Evolutionary conservation across 345 rosid genomes (phyloP).

Genomic region (Dovyalis caffra): DNA sequence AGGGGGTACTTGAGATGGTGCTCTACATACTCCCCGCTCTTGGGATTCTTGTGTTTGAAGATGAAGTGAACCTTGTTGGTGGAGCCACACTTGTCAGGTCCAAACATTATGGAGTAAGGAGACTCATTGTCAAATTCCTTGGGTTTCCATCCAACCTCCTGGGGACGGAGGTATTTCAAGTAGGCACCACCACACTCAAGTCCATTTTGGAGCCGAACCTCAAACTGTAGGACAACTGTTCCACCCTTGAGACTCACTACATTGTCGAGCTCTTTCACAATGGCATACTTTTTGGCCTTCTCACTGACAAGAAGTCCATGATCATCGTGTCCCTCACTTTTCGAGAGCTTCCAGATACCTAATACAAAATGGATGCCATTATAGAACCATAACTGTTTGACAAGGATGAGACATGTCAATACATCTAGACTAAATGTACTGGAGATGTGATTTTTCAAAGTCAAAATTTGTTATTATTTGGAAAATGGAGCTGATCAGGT

Average conservation of each 20-base stretch:
- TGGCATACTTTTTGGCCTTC: conserved; percentile 68
- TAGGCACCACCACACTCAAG: conserved; percentile 92
- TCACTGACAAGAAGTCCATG: conserved; percentile 82
- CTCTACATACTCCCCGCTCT: conserved; percentile 72
- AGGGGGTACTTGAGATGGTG: conserved; percentile 81
- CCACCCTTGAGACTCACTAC: conserved; percentile 61
- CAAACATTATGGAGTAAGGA: conserved; percentile 85
- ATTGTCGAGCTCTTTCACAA: conserved; percentile 65
- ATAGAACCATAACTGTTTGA: neutral
- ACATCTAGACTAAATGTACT: no score
- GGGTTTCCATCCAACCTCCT: conserved; percentile 66
- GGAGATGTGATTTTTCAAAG: no score
- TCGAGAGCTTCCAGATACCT: conserved; percentile 78
- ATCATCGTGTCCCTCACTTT: conserved; percentile 80
- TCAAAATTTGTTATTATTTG: no score
- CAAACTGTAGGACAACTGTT: conserved; percentile 67
- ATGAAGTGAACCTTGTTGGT: conserved; percentile 92
- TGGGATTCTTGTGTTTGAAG: conserved; percentile 81
- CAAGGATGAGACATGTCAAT: no score
- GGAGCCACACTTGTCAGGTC: conserved; percentile 82
- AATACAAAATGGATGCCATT: neutral
- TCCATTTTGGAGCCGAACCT: conserved; percentile 73
- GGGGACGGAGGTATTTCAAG: conserved; percentile 71
- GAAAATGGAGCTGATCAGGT: no score
- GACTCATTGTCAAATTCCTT: conserved; percentile 65